These are phyloP conservation scores for Capsicum rhomboideum DNA, from an alignment of 257 asterid species.

Conservation along the genomic window DNA sequence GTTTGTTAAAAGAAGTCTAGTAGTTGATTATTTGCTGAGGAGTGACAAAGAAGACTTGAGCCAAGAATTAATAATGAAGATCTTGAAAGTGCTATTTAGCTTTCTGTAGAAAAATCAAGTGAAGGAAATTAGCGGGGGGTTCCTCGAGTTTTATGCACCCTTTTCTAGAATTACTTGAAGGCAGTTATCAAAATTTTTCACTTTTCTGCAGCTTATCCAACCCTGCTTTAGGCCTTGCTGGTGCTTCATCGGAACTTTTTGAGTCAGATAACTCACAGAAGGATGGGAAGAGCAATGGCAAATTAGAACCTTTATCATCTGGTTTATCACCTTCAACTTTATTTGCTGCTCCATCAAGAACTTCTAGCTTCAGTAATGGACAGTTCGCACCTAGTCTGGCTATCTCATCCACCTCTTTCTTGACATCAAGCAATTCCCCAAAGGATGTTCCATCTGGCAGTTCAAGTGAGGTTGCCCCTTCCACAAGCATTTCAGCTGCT, in stretches of 20 bases:
- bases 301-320: conserved; percentile 19
- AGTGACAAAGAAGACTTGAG: neutral
- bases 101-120: neutral
- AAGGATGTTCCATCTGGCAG: conserved; percentile 19
- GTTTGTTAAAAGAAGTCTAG: neutral
- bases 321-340: neutral
- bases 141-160: neutral
- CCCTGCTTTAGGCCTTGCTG: conserved; percentile 17
- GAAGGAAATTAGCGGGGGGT: neutral
- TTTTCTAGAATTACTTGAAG: neutral
- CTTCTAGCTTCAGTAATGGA: conserved; percentile 18
- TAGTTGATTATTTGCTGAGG: neutral
- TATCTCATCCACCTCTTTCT: conserved; percentile 15
- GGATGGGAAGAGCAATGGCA: conserved; percentile 27
- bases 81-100: neutral
- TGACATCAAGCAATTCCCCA: conserved; percentile 14
- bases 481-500: conserved; percentile 21
- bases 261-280: conserved; percentile 26
- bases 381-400: conserved; percentile 15
- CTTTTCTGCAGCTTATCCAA: conserved; percentile 36
- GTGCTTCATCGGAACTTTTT: conserved; percentile 8
- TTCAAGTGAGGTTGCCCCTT: conserved; percentile 21
- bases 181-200: neutral
- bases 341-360: neutral
- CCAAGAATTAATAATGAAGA: neutral